These are phyloP conservation scores for Ganoderma boninense DNA, from an alignment of 1,284 basidiomycete species.

Conservation along the genomic window DNA sequence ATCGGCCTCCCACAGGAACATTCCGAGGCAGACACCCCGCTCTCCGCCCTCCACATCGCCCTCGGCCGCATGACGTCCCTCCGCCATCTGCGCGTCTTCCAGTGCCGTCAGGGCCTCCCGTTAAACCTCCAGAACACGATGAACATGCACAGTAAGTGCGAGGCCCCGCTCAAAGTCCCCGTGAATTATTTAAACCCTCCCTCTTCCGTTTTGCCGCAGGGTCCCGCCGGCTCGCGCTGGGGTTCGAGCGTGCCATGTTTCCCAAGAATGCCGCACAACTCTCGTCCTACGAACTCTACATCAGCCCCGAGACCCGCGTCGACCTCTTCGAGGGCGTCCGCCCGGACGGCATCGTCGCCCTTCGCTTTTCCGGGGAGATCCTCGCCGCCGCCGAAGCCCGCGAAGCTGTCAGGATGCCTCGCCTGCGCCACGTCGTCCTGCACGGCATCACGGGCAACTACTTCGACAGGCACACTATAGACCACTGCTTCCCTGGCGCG, in stretches of 20 bases:
- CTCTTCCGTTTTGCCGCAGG: constrained; percentile 13
- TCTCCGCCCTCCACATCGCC: constrained; percentile 46
- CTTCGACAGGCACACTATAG: constrained; percentile 46
- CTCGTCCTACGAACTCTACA: constrained; percentile 45
- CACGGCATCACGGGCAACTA: constrained; percentile 46
- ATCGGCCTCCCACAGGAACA: constrained; percentile 26
- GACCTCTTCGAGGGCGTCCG: constrained; percentile 43
- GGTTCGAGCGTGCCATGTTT: constrained; percentile 52
- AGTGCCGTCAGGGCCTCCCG: constrained; percentile 41
- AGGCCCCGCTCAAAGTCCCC: background rate
- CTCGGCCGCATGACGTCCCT: constrained; percentile 44
- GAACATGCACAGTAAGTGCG: constrained; percentile 24
- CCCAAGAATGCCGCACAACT: constrained; percentile 40
- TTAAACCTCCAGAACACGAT: constrained; percentile 31
- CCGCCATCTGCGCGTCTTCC: constrained; percentile 48
- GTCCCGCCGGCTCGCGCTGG: constrained; percentile 35
- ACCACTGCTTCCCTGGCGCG: constrained; percentile 39
- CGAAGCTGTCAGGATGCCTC: constrained; percentile 31
- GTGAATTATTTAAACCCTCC: background rate
- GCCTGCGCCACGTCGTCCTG: constrained; percentile 45
- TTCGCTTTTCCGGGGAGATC: constrained; percentile 49
- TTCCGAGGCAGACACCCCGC: constrained; percentile 24
- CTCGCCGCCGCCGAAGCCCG: constrained; percentile 32
- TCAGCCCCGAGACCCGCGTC: constrained; percentile 42
- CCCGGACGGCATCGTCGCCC: constrained; percentile 35